Percentiles rank a stretch among this genome's conserved stretches.
These are phyloP conservation scores for Fonsecaea monophora DNA, from an alignment of 2,329 filamentous ascomycete species.

Conservation along the genomic window DNA sequence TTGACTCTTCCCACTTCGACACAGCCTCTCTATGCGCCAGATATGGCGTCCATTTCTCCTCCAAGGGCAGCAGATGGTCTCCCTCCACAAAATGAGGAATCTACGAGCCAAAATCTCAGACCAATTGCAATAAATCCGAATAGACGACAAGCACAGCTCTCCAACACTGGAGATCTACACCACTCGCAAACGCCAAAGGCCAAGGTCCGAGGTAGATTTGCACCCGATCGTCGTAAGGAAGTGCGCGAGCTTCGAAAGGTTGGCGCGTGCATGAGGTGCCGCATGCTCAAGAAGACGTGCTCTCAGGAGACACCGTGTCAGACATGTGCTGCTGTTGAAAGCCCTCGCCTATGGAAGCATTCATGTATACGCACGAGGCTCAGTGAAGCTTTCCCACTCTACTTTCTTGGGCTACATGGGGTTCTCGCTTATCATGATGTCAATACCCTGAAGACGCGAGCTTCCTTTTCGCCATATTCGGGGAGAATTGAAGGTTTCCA, in stretches of 20 bases:
- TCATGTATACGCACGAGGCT: constrained; percentile 65
- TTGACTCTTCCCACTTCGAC: not conserved
- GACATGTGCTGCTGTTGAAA: constrained; percentile 66
- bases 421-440: constrained; percentile 54
- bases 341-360: constrained; percentile 66
- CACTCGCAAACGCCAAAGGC: constrained; percentile 52
- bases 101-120: constrained; percentile 45
- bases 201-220: constrained; percentile 63
- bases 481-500: constrained; percentile 62
- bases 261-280: constrained; percentile 67
- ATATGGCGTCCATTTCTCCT: not conserved
- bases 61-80: constrained; percentile 40
- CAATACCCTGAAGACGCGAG: constrained; percentile 46
- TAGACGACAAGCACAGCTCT: constrained; percentile 39
- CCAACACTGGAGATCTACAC: constrained; percentile 47
- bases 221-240: constrained; percentile 62
- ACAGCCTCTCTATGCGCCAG: not conserved
- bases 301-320: constrained; percentile 66
- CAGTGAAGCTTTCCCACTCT: constrained; percentile 64
- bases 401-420: constrained; percentile 61
- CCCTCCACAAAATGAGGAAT: constrained; percentile 39
- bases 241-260: constrained; percentile 66
- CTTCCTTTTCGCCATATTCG: constrained; percentile 42
- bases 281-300: constrained; percentile 70
- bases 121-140: constrained; percentile 54